Evolutionary conservation across 345 rosid genomes (phyloP).

Genomic region (Noccaea caerulescens): DNA sequence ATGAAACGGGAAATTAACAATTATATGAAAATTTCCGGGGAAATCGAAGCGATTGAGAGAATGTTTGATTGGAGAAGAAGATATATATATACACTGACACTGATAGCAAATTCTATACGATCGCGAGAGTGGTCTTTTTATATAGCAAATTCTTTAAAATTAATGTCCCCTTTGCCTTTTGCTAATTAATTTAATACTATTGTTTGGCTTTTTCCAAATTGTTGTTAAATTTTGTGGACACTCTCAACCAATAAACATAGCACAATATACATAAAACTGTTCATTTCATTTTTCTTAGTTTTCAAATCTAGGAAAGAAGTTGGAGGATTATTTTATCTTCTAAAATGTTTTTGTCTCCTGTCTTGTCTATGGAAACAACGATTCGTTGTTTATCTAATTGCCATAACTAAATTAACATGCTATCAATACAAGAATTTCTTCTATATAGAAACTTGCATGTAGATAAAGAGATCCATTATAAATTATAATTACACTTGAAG

Average conservation of each 20-base stretch:
- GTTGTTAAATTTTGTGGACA: conserved; percentile 7
- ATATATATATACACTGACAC: conserved; percentile 17
- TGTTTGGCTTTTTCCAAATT: not conserved
- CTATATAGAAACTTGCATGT: conserved; percentile 20
- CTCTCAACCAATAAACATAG: conserved; percentile 2
- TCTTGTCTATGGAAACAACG: not conserved
- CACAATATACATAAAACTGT: not conserved
- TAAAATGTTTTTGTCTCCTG: conserved; percentile 24
- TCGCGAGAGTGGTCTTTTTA: not conserved
- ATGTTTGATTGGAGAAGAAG: conserved; percentile 27
- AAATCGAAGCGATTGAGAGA: conserved; percentile 30
- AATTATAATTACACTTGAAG: not conserved
- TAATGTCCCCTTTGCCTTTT: not conserved
- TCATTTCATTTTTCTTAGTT: not conserved
- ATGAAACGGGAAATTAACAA: conserved; percentile 26
- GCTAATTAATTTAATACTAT: not conserved
- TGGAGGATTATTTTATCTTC: not conserved
- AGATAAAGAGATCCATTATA: not conserved
- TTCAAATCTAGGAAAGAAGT: not conserved
- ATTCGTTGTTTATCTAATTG: conserved; percentile 15
- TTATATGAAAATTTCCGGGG: conserved; percentile 6
- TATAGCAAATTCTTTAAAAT: not conserved
- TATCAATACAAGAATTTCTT: not conserved
- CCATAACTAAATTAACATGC: not conserved
- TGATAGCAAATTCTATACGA: no score